Evolutionary conservation across 2,329 filamentous ascomycete species (phyloP).

Genomic region (Colletotrichum neosansevieriae): DNA sequence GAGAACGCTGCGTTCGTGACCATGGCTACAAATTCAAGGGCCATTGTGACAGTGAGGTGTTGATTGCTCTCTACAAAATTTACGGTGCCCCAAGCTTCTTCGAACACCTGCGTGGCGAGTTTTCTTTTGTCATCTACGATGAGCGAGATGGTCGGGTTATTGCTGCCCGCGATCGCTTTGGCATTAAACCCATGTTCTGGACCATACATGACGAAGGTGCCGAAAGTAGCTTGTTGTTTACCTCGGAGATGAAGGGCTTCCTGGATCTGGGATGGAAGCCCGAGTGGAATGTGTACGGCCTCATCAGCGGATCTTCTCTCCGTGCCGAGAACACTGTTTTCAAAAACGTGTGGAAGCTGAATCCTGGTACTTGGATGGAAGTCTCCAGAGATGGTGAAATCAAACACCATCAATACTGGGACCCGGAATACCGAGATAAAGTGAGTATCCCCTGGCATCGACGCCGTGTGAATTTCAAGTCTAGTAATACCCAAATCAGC

Average conservation of each 20-base stretch:
- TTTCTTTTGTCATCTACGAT: slow-evolving; percentile 65
- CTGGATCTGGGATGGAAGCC: slow-evolving; percentile 62
- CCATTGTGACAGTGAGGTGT: slow-evolving; percentile 63
- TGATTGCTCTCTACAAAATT: slow-evolving; percentile 63
- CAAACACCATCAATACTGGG: slow-evolving; percentile 62
- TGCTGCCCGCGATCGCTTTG: slow-evolving; percentile 65
- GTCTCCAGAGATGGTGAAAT: slow-evolving; percentile 51
- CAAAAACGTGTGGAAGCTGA: slow-evolving; percentile 57
- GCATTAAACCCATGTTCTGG: slow-evolving; percentile 70
- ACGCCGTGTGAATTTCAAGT: not conserved
- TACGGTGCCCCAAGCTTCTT: slow-evolving; percentile 55
- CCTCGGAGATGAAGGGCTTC: slow-evolving; percentile 67
- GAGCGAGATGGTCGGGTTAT: slow-evolving; percentile 53
- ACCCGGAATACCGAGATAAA: slow-evolving; percentile 65
- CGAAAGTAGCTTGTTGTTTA: slow-evolving; percentile 56
- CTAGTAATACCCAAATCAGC: slow-evolving; percentile 40
- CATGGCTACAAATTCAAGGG: slow-evolving; percentile 59
- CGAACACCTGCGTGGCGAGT: slow-evolving; percentile 64
- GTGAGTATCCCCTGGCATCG: slow-evolving; percentile 44
- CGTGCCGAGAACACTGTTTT: slow-evolving; percentile 62
- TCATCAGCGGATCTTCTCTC: slow-evolving; percentile 58
- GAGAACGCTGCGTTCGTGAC: slow-evolving; percentile 49
- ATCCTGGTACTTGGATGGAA: slow-evolving; percentile 59
- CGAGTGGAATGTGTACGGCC: slow-evolving; percentile 63
- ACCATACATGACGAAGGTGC: slow-evolving; percentile 45